Base-by-base conservation (phyloP, 805 yeast genomes). In the Candida yuanshanica region DNA sequence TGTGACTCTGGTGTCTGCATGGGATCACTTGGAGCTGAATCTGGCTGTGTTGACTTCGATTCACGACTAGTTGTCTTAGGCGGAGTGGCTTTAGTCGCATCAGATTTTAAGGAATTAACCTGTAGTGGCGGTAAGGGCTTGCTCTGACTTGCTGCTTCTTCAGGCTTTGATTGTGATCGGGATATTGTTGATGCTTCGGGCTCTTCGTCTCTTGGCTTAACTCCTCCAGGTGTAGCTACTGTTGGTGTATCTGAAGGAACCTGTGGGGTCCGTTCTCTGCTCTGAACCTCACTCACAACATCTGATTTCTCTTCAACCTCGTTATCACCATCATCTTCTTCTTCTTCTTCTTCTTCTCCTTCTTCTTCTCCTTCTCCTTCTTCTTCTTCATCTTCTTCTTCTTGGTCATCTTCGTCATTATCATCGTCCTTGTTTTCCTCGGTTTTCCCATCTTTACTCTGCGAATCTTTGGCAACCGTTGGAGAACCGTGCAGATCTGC, bases 1-100 rank as follows among this genome's bases (percentile, higher is more conserved):
- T 83, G 82, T 53, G 84, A 83, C 38, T 79, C 84, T 2, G 78
- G 75, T 5, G 83, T 68, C 47, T 70, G 75, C 68, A 73, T 70
- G 36, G 69, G 62, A 36, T 60, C 63, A 20, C 66, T 44, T 17
- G 43, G 52, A 37, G 39, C 50, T 23, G 42, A 54, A 55, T 10
- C 16, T 35, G 43, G 13, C n/a, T 37, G n/a, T 14, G 23, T 18
- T 8, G 17, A 14, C 21, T 17, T 17, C 20, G 17, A 6, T 18
- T 18, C 13, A 9, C 11, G 8, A 11, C 25, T 23, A 4, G 13
- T n/a, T 4, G 14, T 5, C 20, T 22, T 35, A 9, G 20, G 10
- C 2, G 29, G 8, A 18, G 35, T 12, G 13, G 31, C 11, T 17
- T 38, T 20, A 17, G 18, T 27, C 18, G 31, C 7, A 5, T 14